Evolutionary conservation across 106 monocot genomes (phyloP), one percentile per base, ranked within the genome.

Genomic region (Dendrobium officinale): DNA sequence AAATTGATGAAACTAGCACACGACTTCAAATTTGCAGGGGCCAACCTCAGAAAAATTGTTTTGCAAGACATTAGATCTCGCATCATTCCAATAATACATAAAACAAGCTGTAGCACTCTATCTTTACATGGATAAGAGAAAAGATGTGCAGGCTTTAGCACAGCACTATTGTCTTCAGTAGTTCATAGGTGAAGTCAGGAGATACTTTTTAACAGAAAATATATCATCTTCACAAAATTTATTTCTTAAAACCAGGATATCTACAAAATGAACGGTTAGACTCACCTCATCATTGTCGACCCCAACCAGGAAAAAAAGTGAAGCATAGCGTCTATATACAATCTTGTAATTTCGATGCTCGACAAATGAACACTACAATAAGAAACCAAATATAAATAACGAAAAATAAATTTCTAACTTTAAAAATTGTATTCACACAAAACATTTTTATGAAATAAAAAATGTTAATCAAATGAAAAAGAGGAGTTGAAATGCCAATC

Each of bases 331-430:
- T 84, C 94, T 89, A 85, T 98, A 98, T 0, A 94, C 94, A 77
- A 94, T 87, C 82, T 98, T 98, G 83, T 98, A 98, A 77, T 98
- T 98, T 78, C 94, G 90, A 85, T 98, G 97, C 85, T 94, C 94
- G 61, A 98, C 94, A 85, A 98, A 94, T 42, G 97, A 94, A 80
- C 97, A 98, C 97, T 98, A 84, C 75, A 78, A 24, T 70, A 80
- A 79, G 55, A n/a, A 78, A 61, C 40, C 43, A 43, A 42, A 42
- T 16, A 33, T 29, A 22, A 17, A 70, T 8, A 27, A 42, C 5
- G 17, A 74, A 43, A 74, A 31, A 70, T 33, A 16, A 4, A 2
- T 40, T 37, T 70, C 0, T 70, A 70, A 37, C 24, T 15, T 70
- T 9, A 17, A 4, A 70, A 70, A 70, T 70, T 70, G 68, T 33